Conservation (phyloP, 257 asterid species). For the Scutellaria minor region DNA sequence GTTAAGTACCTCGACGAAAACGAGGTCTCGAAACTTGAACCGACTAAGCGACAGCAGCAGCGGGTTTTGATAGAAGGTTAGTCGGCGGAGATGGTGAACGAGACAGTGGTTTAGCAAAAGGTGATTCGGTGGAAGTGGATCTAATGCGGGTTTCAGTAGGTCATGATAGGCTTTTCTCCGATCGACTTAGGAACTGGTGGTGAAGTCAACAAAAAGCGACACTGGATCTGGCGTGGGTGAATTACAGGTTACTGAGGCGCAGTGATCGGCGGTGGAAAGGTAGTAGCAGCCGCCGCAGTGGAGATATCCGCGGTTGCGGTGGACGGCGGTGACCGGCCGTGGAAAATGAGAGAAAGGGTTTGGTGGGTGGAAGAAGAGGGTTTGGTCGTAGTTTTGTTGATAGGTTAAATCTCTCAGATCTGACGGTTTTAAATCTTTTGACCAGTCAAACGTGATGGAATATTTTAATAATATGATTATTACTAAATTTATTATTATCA, state of each 20-base stretch:
- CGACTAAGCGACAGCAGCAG: slow-evolving; percentile 9
- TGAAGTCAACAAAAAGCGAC: slow-evolving; percentile 1
- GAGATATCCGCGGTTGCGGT: background rate
- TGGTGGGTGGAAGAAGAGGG: slow-evolving; percentile 28
- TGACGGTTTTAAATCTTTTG: slow-evolving; percentile 38
- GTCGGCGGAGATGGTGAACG: background rate
- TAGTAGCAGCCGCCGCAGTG: background rate
- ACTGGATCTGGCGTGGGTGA: slow-evolving; percentile 33
- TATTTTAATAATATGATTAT: background rate
- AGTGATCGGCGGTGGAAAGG: background rate
- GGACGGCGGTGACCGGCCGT: slow-evolving; percentile 40
- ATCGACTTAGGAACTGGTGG: slow-evolving; percentile 13
- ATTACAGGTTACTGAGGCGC: slow-evolving; percentile 1
- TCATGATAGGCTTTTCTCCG: background rate
- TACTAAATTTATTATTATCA: too few relatives aligned
- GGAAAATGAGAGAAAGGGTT: slow-evolving; percentile 24
- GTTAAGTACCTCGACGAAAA: slow-evolving; percentile 15
- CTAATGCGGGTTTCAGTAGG: slow-evolving; percentile 22
- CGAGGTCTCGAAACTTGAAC: slow-evolving; percentile 12
- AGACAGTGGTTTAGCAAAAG: slow-evolving; percentile 3
- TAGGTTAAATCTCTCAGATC: slow-evolving; percentile 36
- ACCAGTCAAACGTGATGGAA: slow-evolving; percentile 39
- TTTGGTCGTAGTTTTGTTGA: slow-evolving; percentile 35
- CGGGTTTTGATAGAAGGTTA: slow-evolving; percentile 11
- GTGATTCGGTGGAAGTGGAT: slow-evolving; percentile 24